Percentiles rank a stretch among this genome's conserved stretches.
Evolutionary conservation across 2,329 filamentous ascomycete species (phyloP).

Genomic region (Karstenula rhodostoma): DNA sequence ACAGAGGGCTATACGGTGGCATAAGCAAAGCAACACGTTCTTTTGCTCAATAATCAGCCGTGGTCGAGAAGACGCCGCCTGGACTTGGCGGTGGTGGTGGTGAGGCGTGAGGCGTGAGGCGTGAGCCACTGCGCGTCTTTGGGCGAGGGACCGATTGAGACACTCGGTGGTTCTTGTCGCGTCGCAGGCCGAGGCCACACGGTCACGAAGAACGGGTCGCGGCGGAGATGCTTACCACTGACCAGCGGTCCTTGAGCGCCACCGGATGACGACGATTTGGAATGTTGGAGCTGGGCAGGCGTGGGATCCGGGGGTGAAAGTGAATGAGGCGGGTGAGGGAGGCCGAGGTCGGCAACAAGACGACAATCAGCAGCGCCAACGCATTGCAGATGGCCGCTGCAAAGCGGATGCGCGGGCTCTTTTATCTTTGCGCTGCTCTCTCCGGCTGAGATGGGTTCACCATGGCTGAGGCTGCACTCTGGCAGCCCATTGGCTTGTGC

Average conservation of each 20-base stretch:
- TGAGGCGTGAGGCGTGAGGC: not conserved
- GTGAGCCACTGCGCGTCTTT: slow-evolving; percentile 21
- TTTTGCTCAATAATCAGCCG: slow-evolving; percentile 3
- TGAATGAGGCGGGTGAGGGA: not conserved
- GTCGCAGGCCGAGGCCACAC: slow-evolving; percentile 36
- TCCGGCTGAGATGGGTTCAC: slow-evolving; percentile 4
- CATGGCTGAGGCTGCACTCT: slow-evolving; percentile 1
- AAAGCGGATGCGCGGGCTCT: slow-evolving; percentile 7
- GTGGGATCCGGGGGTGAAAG: not conserved
- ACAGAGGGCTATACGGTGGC: not conserved
- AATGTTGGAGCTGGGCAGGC: slow-evolving; percentile 29
- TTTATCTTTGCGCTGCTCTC: slow-evolving; percentile 2
- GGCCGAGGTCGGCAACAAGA: not conserved
- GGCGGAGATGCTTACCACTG: slow-evolving; percentile 32
- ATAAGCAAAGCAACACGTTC: not conserved
- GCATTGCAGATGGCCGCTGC: not conserved
- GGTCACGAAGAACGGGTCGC: slow-evolving; percentile 23
- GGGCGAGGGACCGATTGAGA: slow-evolving; percentile 36
- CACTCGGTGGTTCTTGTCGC: slow-evolving; percentile 36
- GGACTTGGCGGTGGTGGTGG: slow-evolving; percentile 4
- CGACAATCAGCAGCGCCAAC: not conserved
- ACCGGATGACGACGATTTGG: slow-evolving; percentile 38
- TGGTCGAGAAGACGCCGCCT: not conserved
- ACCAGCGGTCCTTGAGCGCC: slow-evolving; percentile 29
- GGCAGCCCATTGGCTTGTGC: slow-evolving; percentile 9